These are phyloP conservation scores for Eremothecium gossypii DNA, from an alignment of 1,139 yeast species.

Conservation along the genomic window DNA sequence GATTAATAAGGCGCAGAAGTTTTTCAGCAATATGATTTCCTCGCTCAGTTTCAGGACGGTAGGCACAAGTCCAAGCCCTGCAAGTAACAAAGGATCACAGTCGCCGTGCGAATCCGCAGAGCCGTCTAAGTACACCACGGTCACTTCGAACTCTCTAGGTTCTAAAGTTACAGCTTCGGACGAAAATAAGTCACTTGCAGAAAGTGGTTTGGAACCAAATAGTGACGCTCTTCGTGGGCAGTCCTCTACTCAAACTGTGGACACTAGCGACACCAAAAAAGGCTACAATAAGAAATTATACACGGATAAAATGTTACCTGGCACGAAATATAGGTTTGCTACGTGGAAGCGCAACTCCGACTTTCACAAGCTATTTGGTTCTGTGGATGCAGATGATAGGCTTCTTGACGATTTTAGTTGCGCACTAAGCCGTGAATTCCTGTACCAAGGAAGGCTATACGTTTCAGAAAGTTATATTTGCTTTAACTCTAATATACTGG, in stretches of 20 bases:
- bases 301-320: conserved; percentile 34
- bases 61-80: neutral
- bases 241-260: neutral
- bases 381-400: conserved; percentile 61
- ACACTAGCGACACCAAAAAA: neutral
- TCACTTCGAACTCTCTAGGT: neutral
- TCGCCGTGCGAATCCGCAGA: too few species aligned
- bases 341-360: conserved; percentile 63
- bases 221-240: neutral
- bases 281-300: conserved; percentile 28
- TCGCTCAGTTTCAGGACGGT: conserved; percentile 7
- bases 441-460: conserved; percentile 85
- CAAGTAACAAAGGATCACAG: neutral
- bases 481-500: conserved; percentile 84
- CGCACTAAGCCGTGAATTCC: conserved; percentile 78
- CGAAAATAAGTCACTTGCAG: neutral
- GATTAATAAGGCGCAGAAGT: conserved; percentile 5
- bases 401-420: conserved; percentile 81
- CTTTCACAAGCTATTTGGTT: conserved; percentile 66
- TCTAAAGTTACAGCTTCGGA: neutral
- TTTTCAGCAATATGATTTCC: conserved; percentile 19
- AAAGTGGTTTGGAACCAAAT: neutral
- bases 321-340: conserved; percentile 47
- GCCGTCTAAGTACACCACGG: neutral
- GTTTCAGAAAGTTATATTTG: conserved; percentile 74